These are phyloP conservation scores for Globisporangium paddicum DNA, from an alignment of 352 stramenopile species.

Conservation along the genomic window DNA sequence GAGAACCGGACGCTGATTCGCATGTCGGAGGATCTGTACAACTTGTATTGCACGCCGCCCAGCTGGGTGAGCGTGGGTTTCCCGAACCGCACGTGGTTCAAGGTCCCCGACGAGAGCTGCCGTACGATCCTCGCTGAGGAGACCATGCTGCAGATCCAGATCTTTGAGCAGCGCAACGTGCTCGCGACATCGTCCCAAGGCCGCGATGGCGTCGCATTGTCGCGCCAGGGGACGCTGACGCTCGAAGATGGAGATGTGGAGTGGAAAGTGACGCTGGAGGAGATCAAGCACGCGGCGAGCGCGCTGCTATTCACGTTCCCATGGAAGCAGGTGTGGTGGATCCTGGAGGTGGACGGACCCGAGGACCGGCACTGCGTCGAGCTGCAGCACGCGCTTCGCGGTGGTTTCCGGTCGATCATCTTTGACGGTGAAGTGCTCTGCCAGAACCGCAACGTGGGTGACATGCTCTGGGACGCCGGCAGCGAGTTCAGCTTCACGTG, in stretches of 20 bases:
- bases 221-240: slow-evolving; percentile 40
- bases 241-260: slow-evolving; percentile 41
- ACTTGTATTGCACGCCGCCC: slow-evolving; percentile 69
- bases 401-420: slow-evolving; percentile 66
- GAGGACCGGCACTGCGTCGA: slow-evolving; percentile 63
- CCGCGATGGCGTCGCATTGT: slow-evolving; percentile 61
- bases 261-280: slow-evolving; percentile 68
- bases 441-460: slow-evolving; percentile 61
- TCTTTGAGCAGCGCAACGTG: slow-evolving; percentile 68
- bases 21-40: slow-evolving; percentile 74
- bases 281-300: slow-evolving; percentile 80
- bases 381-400: slow-evolving; percentile 70
- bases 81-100: slow-evolving; percentile 80
- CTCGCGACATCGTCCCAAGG: slow-evolving; percentile 70
- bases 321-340: slow-evolving; percentile 87
- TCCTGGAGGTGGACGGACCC: slow-evolving; percentile 52
- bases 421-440: slow-evolving; percentile 63
- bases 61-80: slow-evolving; percentile 77
- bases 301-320: slow-evolving; percentile 80
- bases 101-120: slow-evolving; percentile 67
- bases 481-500: slow-evolving; percentile 70
- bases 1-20: slow-evolving; percentile 40
- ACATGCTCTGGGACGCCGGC: slow-evolving; percentile 79
- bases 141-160: slow-evolving; percentile 63
- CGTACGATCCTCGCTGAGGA: slow-evolving; percentile 66